These are phyloP conservation scores for Breviolum minutum DNA, from an alignment of 73 alveolate genomes.

Conservation along the genomic window DNA sequence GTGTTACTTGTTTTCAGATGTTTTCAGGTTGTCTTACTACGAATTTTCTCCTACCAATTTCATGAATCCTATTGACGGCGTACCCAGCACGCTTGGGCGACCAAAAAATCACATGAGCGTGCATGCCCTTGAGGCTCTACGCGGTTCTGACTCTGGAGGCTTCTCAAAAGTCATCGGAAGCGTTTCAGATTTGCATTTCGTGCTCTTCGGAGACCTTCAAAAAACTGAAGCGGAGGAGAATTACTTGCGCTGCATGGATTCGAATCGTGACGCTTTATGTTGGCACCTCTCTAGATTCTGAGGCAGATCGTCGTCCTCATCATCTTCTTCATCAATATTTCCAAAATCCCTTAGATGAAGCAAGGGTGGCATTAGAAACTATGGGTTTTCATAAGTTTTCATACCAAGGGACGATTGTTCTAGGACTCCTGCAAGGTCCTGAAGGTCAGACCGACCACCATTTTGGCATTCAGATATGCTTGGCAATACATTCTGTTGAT, in stretches of 20 bases:
- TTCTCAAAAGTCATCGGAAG: conserved; percentile 7
- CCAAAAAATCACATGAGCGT: neutral
- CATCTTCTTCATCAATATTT: neutral
- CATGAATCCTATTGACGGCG: no score
- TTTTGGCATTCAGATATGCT: neutral
- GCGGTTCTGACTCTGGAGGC: neutral
- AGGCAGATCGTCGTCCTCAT: neutral
- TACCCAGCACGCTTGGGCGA: no score
- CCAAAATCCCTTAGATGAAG: conserved; percentile 4
- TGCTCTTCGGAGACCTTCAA: neutral
- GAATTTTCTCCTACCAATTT: no score
- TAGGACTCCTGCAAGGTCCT: conserved; percentile 48
- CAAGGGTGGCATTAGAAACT: neutral
- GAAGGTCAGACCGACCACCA: neutral
- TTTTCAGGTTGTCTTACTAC: no score
- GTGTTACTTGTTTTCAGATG: no score
- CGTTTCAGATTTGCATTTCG: conserved; percentile 30
- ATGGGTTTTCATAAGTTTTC: neutral
- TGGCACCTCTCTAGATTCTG: conserved; percentile 14
- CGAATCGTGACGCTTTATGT: no score
- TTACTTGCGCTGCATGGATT: no score
- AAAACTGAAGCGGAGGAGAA: neutral
- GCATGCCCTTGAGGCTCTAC: conserved; percentile 56
- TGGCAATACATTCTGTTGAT: neutral
- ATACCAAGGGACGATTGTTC: conserved; percentile 4